phyloP scores from a whole-genome alignment of 2,329 filamentous ascomycete genomes.

The Diplocarpon rosae region DNA sequence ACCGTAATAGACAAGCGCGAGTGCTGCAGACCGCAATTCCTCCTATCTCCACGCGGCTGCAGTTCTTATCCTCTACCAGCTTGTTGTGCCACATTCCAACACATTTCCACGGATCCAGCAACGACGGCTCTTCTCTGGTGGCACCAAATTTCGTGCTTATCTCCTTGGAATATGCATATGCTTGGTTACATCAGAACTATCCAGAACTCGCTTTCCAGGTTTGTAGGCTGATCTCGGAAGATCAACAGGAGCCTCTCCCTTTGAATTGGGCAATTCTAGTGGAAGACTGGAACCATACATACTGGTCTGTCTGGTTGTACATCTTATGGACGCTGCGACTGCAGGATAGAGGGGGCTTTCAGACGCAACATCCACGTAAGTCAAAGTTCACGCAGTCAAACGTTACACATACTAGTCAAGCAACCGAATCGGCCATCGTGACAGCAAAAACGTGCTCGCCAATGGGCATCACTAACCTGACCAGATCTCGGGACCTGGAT shows the following conservation, averaged over 20 bases:
- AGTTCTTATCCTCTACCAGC: slow-evolving; percentile 1
- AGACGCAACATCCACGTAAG: not conserved
- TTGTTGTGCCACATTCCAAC: slow-evolving; percentile 7
- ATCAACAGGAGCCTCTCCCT: slow-evolving; percentile 21
- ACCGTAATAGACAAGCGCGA: slow-evolving; percentile 15
- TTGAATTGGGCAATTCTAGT: slow-evolving; percentile 18
- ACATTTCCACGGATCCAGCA: not conserved
- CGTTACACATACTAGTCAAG: not conserved
- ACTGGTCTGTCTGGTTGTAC: slow-evolving; percentile 22
- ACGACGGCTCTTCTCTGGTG: not conserved
- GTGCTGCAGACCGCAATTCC: slow-evolving; percentile 11
- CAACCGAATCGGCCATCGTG: not conserved
- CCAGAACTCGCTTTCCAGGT: slow-evolving; percentile 7
- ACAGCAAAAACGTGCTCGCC: not conserved
- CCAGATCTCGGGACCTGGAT: slow-evolving; percentile 8
- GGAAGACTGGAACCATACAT: slow-evolving; percentile 21
- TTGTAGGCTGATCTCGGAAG: slow-evolving; percentile 13
- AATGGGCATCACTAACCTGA: not conserved
- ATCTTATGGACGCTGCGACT: slow-evolving; percentile 11
- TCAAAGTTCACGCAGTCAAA: not conserved
- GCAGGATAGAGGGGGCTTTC: slow-evolving; percentile 8
- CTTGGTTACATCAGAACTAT: slow-evolving; percentile 11
- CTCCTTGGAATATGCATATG: slow-evolving; percentile 18
- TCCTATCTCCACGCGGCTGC: slow-evolving; percentile 2
- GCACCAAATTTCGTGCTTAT: slow-evolving; percentile 20